Evolutionary conservation across 176 grass and related monocot genomes (phyloP), one percentile per base, ranked within the genome.

Genomic region (Otatea glauca): DNA sequence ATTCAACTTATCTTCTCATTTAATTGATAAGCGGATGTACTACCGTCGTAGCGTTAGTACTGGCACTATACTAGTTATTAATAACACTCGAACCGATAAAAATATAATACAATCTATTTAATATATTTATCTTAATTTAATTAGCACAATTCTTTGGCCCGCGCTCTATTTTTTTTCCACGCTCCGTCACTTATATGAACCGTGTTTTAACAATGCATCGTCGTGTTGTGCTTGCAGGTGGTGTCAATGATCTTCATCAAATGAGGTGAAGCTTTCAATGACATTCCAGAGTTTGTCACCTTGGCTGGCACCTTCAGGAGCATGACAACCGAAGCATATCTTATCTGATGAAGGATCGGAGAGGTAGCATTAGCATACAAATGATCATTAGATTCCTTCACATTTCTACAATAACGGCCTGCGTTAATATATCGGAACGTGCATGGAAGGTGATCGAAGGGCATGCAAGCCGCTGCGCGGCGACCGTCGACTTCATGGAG

Each of bases 271-370:
- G 78, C 90, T 61, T 86, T 84, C 86, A 94, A 94, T 38, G 94
- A 91, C 29, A 91, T 92, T 17, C 92, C 92, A 3, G 86, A 92
- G 4, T 81, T 78, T 0, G 83, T 87, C 14, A 89, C 92, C 3
- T 64, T 97, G 70, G 90, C 90, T 34, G 92, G 94, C 75, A 97
- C 94, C 7, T 91, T 91, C 47, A 77, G 94, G 55, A 94, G 90
- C 72, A 86, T 92, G 73, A 92, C 90, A 60, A 75, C 35, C 7
- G 69, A 97, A 77, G 94, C 23, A 11, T 89, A 1, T 81, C 48
- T 12, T 83, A 80, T 29, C 88, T 97, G 25, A 70, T 23, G 77
- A 80, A 70, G 94, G 37, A 94, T 92, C 76, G 86, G 75, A 75
- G 92, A 92, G 88, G 94, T 29, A 29, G 29, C 29, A 29, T 29